A percentile compares a stretch with the other conserved stretches of the same genome.
Evolutionary conservation across 2,329 filamentous ascomycete genomes (phyloP).

Genomic region (Catunica adiposa): DNA sequence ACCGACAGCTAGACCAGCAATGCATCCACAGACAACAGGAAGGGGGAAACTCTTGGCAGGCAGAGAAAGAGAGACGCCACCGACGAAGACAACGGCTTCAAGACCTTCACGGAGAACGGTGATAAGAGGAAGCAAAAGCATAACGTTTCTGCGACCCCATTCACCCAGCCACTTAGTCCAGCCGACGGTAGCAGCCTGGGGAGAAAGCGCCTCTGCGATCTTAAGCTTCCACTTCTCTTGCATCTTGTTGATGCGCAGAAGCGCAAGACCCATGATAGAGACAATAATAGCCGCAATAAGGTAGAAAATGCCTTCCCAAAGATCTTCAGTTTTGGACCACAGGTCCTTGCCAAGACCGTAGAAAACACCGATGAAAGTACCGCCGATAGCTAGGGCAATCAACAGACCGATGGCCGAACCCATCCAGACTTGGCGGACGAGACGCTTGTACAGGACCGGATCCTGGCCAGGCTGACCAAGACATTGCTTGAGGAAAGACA

Average conservation of each 20-base stretch:
- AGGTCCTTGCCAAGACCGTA: conserved; percentile 48
- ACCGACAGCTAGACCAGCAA: conserved; percentile 45
- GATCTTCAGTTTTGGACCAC: conserved; percentile 46
- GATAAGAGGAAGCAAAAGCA: conserved; percentile 64
- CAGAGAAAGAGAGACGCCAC: conserved; percentile 52
- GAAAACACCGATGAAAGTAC: conserved; percentile 54
- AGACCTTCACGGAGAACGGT: conserved; percentile 63
- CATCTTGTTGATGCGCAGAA: conserved; percentile 59
- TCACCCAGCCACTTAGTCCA: conserved; percentile 21
- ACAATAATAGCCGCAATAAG: conserved; percentile 55
- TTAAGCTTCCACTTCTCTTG: conserved; percentile 65
- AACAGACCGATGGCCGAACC: conserved; percentile 46
- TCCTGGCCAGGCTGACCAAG: conserved; percentile 48
- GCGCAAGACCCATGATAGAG: conserved; percentile 52
- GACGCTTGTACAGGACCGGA: conserved; percentile 44
- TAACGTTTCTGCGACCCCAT: conserved; percentile 54
- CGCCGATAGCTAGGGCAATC: conserved; percentile 49
- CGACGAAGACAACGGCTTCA: conserved; percentile 65
- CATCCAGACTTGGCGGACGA: conserved; percentile 55
- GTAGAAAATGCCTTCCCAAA: conserved; percentile 58
- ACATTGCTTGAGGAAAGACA: conserved; percentile 72
- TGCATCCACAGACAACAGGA: conserved; percentile 48
- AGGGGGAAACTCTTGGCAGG: conserved; percentile 55
- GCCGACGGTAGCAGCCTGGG: conserved; percentile 9
- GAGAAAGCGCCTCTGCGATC: conserved; percentile 42